Base-by-base conservation (phyloP, 2,329 filamentous ascomycete genomes). In the Arachnopeziza araneosa region DNA sequence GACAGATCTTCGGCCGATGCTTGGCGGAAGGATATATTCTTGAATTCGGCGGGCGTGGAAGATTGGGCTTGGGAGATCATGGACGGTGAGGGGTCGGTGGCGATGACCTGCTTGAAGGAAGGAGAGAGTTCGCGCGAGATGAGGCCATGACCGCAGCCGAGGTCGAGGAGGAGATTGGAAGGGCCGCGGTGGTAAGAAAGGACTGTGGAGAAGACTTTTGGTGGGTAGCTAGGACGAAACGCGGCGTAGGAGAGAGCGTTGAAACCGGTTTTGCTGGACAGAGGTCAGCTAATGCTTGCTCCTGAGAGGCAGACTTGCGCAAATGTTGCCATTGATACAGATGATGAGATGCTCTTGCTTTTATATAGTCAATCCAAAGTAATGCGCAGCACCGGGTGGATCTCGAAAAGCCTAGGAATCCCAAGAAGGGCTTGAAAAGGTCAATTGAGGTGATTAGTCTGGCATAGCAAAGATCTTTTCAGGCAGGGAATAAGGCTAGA, bases 311-410 rank as follows among this genome's bases (percentile, higher is more conserved):
- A 22, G 23, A 69, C 78, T 67, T 70, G 76, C 79, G 79, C 77
- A 65, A 82, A 81, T 50, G 79, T 75, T 60, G 79, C 74, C 79
- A 82, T 81, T 51, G 36, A 7, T 14, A 12, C 17, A 4, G 17
- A 8, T 44, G 26, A 4, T 30, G 9, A 30, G 26, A 30, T 5
- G 26, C 26, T 30, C 26, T 30, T 30, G 26, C 5, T 30, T 30
- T 30, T 5, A 30, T 30, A 30, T 4, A 30, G 9, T 30, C 9
- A 30, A 30, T 30, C 5, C 9, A 9, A 30, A 5, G 9, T 30
- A 84, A 98, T 69, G 91, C 30, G 96, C 95, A 0, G 81, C 87
- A n/a, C n/a, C n/a, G n/a, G n/a, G n/a, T n/a, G n/a, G n/a, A n/a
- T n/a, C n/a, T n/a, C n/a, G n/a, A 61, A 77, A 85, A 69, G 78